Base-by-base conservation (phyloP, 2,329 filamentous ascomycete species). In the Diplodia seriata region DNA sequence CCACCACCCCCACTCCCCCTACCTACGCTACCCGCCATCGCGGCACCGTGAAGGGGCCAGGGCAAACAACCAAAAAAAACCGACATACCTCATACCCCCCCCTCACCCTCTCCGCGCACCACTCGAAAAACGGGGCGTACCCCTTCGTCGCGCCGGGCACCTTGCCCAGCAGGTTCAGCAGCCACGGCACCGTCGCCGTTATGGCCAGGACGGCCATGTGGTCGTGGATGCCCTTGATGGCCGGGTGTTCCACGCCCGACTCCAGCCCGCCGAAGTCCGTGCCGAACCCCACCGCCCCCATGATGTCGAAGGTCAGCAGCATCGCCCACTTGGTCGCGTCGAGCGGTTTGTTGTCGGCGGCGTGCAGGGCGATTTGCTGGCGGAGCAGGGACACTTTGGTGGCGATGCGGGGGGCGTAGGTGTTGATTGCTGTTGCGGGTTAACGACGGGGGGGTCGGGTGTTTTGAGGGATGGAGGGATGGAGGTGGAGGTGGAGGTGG, bases 281-380 rank as follows among this genome's bases (percentile, higher is more conserved):
- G 23, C 76, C 81, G 66, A 81, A 81, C 11, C 76, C 78, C 12
- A 83, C 71, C 65, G 83, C 81, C 7, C 81, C 81, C 79, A 85
- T 84, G 29, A 85, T 77, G 69, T 85, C 84, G 68, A 85, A 81
- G 62, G 79, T 78, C 67, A 83, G 78, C 70, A 77, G 83, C 61
- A 79, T 76, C 23, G 75, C 67, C 77, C 76, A 78, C 55, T 74
- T 70, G 5, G 74, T 76, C 18, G 76, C 74, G 8, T 76, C 69
- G 0, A 78, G 68, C 68, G 2, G 64, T 5, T 71, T 43, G 50
- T 15, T 15, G 7, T 31, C 7, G 18, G 68, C 59, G 1, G 70
- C 69, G 38, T 73, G 68, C 26, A 73, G 72, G 20, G 74, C 72
- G 23, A 78, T 67, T 40, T 71, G 71, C 3, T 69, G 66, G 61